A percentile compares a stretch with the other conserved stretches of the same genome.
These are phyloP conservation scores for Psilocybe cyanescens DNA, from an alignment of 768 basidiomycete species.

Conservation along the genomic window DNA sequence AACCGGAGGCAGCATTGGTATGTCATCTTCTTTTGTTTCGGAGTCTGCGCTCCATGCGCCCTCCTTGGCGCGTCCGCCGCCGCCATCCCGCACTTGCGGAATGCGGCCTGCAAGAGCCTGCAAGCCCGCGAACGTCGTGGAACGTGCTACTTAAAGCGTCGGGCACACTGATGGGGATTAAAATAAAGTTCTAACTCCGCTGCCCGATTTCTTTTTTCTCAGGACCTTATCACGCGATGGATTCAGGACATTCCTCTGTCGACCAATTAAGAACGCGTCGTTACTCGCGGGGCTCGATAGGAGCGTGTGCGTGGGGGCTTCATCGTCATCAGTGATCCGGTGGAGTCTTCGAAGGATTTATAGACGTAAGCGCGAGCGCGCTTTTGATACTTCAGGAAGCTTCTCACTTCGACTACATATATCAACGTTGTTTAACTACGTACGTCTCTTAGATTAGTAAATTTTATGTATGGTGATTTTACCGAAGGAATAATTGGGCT, in stretches of 20 bases:
- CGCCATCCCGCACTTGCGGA: neutral
- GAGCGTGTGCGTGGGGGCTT: neutral
- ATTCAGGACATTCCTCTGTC: slow-evolving; percentile 54
- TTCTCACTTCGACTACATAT: neutral
- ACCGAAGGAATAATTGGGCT: neutral
- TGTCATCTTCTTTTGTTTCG: slow-evolving; percentile 23
- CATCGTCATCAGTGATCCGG: neutral
- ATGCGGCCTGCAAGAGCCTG: neutral
- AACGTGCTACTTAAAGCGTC: slow-evolving; percentile 17
- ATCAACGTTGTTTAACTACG: neutral
- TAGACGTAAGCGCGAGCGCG: neutral
- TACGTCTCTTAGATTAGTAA: neutral
- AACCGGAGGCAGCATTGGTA: slow-evolving; percentile 85
- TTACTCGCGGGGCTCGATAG: neutral
- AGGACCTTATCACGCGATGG: slow-evolving; percentile 56
- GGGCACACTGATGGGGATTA: neutral
- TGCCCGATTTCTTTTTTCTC: slow-evolving; percentile 2
- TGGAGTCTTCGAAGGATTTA: neutral
- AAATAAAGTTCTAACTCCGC: slow-evolving; percentile 3
- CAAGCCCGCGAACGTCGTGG: slow-evolving; percentile 6
- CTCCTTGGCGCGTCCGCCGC: neutral
- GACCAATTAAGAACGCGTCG: slow-evolving; percentile 6
- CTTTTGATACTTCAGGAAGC: neutral
- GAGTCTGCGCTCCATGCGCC: slow-evolving; percentile 3
- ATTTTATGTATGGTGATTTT: neutral